phyloP scores from a whole-genome alignment of 208 protist genomes.

The Trypanosoma theileri region DNA sequence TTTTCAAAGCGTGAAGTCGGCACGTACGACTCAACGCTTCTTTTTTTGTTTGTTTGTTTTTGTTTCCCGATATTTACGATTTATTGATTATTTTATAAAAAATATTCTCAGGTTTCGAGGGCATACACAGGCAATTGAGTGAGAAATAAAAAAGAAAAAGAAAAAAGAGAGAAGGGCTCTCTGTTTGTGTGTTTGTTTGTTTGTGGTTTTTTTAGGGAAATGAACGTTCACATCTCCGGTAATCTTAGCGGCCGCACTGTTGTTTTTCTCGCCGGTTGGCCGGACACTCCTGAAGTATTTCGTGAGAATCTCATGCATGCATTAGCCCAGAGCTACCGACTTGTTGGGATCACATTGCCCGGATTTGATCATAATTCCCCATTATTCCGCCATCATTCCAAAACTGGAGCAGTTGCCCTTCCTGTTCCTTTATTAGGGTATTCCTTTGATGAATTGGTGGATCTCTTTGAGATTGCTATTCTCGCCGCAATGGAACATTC shows the following conservation, averaged over 20 bases:
- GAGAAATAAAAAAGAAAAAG: neutral
- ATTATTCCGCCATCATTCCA: conserved; percentile 27
- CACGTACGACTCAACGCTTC: neutral
- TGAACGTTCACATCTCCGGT: conserved; percentile 81
- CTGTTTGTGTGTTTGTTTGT: too few relatives aligned
- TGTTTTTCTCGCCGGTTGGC: conserved; percentile 75
- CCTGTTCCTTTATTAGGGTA: conserved; percentile 39
- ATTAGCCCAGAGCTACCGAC: conserved; percentile 48
- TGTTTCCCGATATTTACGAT: too few relatives aligned
- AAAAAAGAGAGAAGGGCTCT: neutral
- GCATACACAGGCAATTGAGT: neutral
- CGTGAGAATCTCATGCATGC: conserved; percentile 61
- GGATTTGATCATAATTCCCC: conserved; percentile 53
- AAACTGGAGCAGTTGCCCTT: conserved; percentile 14
- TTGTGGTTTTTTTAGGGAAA: neutral
- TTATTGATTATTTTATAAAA: too few relatives aligned
- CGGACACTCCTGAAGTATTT: conserved; percentile 78
- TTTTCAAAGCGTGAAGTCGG: neutral
- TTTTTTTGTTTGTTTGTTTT: neutral
- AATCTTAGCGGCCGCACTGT: conserved; percentile 65
- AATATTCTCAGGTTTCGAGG: too few relatives aligned
- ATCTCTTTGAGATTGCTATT: conserved; percentile 71
- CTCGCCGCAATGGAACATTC: conserved; percentile 63
- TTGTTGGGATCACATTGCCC: conserved; percentile 71
- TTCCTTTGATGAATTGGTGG: conserved; percentile 63